Evolutionary conservation across 2,329 filamentous ascomycete genomes (phyloP), one percentile per base, ranked within the genome.

Genomic region (Stagonosporopsis chrysanthemi): DNA sequence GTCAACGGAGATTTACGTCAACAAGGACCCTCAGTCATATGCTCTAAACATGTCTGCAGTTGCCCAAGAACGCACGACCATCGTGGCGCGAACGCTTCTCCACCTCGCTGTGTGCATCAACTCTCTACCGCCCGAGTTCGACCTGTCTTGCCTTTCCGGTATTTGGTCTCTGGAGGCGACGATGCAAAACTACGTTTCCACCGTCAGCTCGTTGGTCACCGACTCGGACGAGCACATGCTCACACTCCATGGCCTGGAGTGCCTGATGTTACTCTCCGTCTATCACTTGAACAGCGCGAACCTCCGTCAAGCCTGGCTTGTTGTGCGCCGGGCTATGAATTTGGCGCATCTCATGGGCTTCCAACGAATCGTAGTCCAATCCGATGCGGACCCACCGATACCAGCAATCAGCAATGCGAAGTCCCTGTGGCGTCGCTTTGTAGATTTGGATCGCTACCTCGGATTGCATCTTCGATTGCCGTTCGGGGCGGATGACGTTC

Each of bases 321-420:
- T 72, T 17, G 51, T 72, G 26, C 65, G 72, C 36, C 67, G 73
- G 38, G 71, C 70, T n/a, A 61, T 75, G 40, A 74, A 68, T 24
- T 55, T 75, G 5, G 72, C 73, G 15, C 70, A 76, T 22, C 68
- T 76, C 2, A 75, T 76, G 72, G 73, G 73, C 1, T 73, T 75
- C 50, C 73, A 76, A 40, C 73, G 70, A 41, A 75, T 75, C 28
- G 67, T 75, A 14, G 49, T 50, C 1, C 64, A 71, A 44, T 42
- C 59, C n/a, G 62, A 61, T 9, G 28, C 52, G 12, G 52, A 62
- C 3, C 63, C 71, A 4, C 61, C 68, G 3, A 61, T 74, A 15
- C 57, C 70, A 48, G 68, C 64, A 7, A 50, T 75, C 9, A 66
- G 67, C 14, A 61, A 66, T 17, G 69, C 72, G 24, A 70, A 70